Base-by-base conservation (phyloP, 2,329 filamentous ascomycete species). In the Pezicula neosporulosa region DNA sequence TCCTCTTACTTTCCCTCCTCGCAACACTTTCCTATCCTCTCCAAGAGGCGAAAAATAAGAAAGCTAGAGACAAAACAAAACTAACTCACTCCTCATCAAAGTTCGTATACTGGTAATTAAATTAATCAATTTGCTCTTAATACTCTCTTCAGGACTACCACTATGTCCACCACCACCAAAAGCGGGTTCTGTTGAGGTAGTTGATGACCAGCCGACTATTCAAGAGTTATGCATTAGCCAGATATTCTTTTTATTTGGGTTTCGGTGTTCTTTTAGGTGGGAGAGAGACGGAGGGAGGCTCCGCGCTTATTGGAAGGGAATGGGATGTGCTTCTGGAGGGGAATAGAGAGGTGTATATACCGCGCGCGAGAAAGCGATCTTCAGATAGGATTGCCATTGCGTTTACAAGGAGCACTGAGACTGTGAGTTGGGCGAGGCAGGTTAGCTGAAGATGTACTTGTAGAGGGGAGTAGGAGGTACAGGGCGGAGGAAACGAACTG, bases 371-470 rank as follows among this genome's bases (percentile, higher is more conserved):
- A 71, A 96, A 96, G 56, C 91, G 87, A 73, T 96, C 91, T 82
- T 96, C 92, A 63, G 90, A 96, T 59, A 97, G 87, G 66, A 97
- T 85, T 57, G 92, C 90, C 67, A 97, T 87, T 60, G 90, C 90
- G 72, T 99, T 99, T 72, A 94, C 85, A 68, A 97, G 82, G 65
- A 97, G 89, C 68, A 96, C 78, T 61, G 84, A 81, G 60, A 93
- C 89, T 91, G 64, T 19, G 39, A 5, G 16, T 15, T 4, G 8
- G 8, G 27, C 39, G n/a, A 39, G 50, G 35, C 15, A 35, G 50
- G 41, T 55, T 54, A 51, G 54, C 46, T 39, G 27, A 24, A 24
- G 52, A 43, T 47, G 46, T 30, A 19, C 42, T 18, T 36, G 8
- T n/a, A 41, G 12, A 41, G 37, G 30, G 44, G 38, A 28, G 39